Evolutionary conservation across 345 rosid species (phyloP), one percentile per base, ranked within the genome.

Genomic region (Toxicodendron radicans): DNA sequence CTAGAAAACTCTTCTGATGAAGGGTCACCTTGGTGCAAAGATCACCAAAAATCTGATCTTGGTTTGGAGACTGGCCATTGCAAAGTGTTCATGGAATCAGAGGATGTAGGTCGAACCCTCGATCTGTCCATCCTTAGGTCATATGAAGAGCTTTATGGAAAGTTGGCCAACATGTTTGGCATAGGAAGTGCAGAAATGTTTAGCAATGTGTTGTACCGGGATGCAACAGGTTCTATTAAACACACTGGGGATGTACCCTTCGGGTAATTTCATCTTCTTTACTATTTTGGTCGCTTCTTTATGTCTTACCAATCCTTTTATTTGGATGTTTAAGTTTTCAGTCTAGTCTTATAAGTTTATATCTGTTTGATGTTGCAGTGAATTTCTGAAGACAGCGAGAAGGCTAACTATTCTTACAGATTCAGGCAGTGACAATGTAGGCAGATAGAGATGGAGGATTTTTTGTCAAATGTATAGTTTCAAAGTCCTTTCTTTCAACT

Each of bases 11-110:
- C 91, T 17, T 88, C 91, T 0, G 95, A 91, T 7, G 97, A 79
- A 83, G 95, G 89, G 59, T 88, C 87, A 32, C 87, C 89, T 20
- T 78, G 88, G 77, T 80, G 79, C 81, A 87, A 85, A 75, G 82
- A 81, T 73, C 59, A 63, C 27, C 79, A 80, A 12, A 83, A 87
- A 73, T 60, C 76, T 72, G 88, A 80, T 43, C 73, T 75, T 1
- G 79, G 83, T 58, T 66, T 85, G 75, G 92, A 86, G 76, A 84
- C 82, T 0, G 97, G 92, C 23, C 94, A 89, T 41, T 92, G 99
- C 87, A 92, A 92, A 80, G 95, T 95, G 54, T 95, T 91, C 72
- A 77, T 89, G 94, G 94, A 92, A 79, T 89, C 97, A 0, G 99
- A 95, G 21, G 89, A 91, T 23, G 89, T 92, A 3, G 97, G 97